Evolutionary conservation across 805 yeast species (phyloP).

Genomic region (Zygosaccharomyces siamensis): DNA sequence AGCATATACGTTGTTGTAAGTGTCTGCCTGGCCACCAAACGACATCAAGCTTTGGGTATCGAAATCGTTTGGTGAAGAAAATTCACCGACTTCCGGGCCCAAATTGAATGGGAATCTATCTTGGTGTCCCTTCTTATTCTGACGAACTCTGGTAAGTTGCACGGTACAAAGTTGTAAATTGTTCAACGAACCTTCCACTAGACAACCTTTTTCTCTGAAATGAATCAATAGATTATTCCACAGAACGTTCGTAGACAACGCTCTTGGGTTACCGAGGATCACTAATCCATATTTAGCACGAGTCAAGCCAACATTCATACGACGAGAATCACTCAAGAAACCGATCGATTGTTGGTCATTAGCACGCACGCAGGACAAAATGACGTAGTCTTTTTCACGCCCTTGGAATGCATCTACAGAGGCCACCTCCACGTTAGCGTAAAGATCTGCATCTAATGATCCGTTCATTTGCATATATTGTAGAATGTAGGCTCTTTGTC

Average conservation of each 20-base stretch:
- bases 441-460: slow-evolving; percentile 57
- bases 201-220: slow-evolving; percentile 76
- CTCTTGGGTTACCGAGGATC: slow-evolving; percentile 78
- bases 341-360: slow-evolving; percentile 73
- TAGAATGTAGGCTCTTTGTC: slow-evolving; percentile 77
- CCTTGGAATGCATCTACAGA: slow-evolving; percentile 99
- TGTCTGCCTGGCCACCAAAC: slow-evolving; percentile 24
- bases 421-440: slow-evolving; percentile 75
- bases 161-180: slow-evolving; percentile 69
- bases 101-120: slow-evolving; percentile 20
- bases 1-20: slow-evolving; percentile 18
- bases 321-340: slow-evolving; percentile 76
- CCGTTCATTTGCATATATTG: slow-evolving; percentile 76
- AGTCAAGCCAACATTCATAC: slow-evolving; percentile 84
- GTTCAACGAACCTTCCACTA: slow-evolving; percentile 86
- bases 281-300: slow-evolving; percentile 81
- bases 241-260: slow-evolving; percentile 61
- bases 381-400: slow-evolving; percentile 91
- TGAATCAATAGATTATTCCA: slow-evolving; percentile 79
- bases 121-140: slow-evolving; percentile 19
- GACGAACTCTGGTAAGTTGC: slow-evolving; percentile 38
- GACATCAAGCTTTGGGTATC: slow-evolving; percentile 35
- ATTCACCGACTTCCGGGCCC: slow-evolving; percentile 17
- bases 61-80: slow-evolving; percentile 24
- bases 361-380: slow-evolving; percentile 92